Evolutionary conservation across 352 stramenopile species (phyloP), one percentile per base, ranked within the genome.

Genomic region (Phytophthora idaei): DNA sequence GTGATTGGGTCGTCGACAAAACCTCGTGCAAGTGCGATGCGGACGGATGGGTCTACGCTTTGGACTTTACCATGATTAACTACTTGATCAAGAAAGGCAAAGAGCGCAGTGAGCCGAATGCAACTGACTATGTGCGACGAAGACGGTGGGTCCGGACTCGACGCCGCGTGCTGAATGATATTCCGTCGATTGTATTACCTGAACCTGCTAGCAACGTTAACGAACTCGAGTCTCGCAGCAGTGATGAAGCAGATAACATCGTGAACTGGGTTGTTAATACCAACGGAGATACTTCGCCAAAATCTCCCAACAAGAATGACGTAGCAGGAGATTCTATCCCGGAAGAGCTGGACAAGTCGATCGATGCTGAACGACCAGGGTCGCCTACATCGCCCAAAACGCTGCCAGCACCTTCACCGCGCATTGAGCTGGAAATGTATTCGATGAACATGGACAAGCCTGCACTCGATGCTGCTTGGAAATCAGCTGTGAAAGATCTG

Each of bases 1-100:
- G 77, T 36, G 69, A 78, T 25, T 94, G 86, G 86, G 49, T 70
- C 2, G 47, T 92, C 4, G 86, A 94, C 50, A 77, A 74, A 52
- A 66, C 37, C 1, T 78, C 81, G 1, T 72, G 62, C 17, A 84
- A 85, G 3, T 89, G 84, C 51, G 84, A 93, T 50, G 56, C 59
- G 4, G 78, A 93, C 21, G 86, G 86, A 9, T 94, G 85, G 85
- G 77, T 81, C 10, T 94, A 92, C 60, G 86, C 82, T 27, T 89
- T 92, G 31, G 84, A 94, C 60, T 94, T 94, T 58, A 81, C 80
- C 21, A 89, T 87, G 77, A 79, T 92, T n/a, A 92, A 92, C 46
- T 79, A 78, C 29, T 69, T 86, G 50, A 64, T 89, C 42, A 86
- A 89, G 58, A 83, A 78, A 62, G 72, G 81, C 9, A 66, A 80